Conservation (phyloP, 75 land plant genomes). For the Cryptomeria japonica region DNA sequence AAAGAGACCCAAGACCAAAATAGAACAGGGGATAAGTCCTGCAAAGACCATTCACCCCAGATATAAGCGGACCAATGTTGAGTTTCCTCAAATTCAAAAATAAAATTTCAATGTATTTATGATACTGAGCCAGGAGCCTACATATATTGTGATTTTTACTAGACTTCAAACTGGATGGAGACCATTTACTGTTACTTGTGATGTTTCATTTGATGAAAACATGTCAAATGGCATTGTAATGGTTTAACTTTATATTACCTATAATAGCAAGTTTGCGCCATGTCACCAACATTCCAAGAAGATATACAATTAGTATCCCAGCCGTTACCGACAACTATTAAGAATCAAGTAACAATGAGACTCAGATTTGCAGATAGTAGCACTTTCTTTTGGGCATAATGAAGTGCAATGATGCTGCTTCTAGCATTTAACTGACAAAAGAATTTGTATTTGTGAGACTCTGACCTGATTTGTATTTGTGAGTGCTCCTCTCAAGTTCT, state of each 20-base stretch:
- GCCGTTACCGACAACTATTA: slow-evolving; percentile 40
- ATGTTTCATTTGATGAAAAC: background rate
- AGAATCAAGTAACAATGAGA: background rate
- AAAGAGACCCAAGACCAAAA: slow-evolving; percentile 44
- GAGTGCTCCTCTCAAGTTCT: slow-evolving; percentile 66
- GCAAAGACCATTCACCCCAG: background rate
- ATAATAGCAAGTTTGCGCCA: slow-evolving; percentile 41
- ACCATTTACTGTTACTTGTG: background rate
- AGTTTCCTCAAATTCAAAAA: too few species aligned
- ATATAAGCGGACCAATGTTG: background rate
- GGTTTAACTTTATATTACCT: slow-evolving; percentile 23
- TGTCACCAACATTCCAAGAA: slow-evolving; percentile 27
- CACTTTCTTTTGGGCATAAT: background rate
- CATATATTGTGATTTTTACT: background rate
- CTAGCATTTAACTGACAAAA: background rate
- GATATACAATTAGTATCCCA: slow-evolving; percentile 40
- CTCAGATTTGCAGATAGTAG: background rate
- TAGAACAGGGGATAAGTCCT: slow-evolving; percentile 43
- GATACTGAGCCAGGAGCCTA: background rate
- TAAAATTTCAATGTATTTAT: background rate
- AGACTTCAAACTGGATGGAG: background rate
- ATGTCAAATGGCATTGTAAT: background rate
- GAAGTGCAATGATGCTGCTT: background rate
- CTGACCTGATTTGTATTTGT: slow-evolving; percentile 64
- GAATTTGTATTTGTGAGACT: too few species aligned